Evolutionary conservation across 805 yeast species (phyloP).

Genomic region (Candida dajiaensis): DNA sequence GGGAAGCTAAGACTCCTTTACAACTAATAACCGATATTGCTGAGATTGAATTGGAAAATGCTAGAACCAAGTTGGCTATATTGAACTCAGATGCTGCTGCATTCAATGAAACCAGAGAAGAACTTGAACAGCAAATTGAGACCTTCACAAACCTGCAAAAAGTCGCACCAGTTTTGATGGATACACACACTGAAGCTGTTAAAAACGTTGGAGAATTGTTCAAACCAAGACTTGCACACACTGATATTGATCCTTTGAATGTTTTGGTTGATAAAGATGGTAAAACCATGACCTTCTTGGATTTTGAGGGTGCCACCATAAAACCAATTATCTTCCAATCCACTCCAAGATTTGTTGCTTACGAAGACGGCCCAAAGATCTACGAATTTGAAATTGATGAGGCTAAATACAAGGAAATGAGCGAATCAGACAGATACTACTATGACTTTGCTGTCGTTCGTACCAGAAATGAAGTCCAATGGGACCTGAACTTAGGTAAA

Average conservation of each 20-base stretch:
- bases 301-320: slow-evolving; percentile 75
- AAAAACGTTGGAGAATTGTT: slow-evolving; percentile 59
- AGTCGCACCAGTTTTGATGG: slow-evolving; percentile 55
- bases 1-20: slow-evolving; percentile 52
- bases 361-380: slow-evolving; percentile 77
- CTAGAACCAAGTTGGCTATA: slow-evolving; percentile 47
- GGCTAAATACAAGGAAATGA: slow-evolving; percentile 60
- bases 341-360: slow-evolving; percentile 79
- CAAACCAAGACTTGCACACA: slow-evolving; percentile 67
- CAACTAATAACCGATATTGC: slow-evolving; percentile 64
- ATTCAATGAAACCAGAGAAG: slow-evolving; percentile 37
- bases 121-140: slow-evolving; percentile 43
- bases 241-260: slow-evolving; percentile 91
- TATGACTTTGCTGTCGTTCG: slow-evolving; percentile 81
- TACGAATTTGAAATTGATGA: slow-evolving; percentile 71
- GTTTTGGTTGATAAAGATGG: slow-evolving; percentile 45
- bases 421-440: slow-evolving; percentile 70
- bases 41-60: slow-evolving; percentile 55
- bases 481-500: slow-evolving; percentile 74
- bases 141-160: slow-evolving; percentile 56
- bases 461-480: slow-evolving; percentile 85
- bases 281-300: slow-evolving; percentile 49
- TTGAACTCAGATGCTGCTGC: slow-evolving; percentile 45
- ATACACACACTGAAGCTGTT: slow-evolving; percentile 41
- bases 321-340: slow-evolving; percentile 77